A percentile compares a stretch with the other conserved stretches of the same genome.
Conservation (phyloP, 352 stramenopile genomes). For the Globisporangium splendens region DNA sequence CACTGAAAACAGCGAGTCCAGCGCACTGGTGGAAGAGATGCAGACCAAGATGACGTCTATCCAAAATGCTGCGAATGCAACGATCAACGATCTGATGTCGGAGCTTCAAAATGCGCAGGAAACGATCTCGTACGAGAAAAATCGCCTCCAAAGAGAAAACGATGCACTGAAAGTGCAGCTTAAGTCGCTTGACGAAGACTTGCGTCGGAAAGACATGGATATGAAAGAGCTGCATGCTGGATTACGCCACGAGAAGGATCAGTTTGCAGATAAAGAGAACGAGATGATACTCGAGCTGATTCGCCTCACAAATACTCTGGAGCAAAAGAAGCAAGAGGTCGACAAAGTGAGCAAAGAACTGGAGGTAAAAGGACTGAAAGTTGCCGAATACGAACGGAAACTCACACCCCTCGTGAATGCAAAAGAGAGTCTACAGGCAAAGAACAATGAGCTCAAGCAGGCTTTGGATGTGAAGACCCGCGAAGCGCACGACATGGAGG, state of each 20-base stretch:
- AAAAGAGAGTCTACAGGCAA: constrained; percentile 54
- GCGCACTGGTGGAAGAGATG: constrained; percentile 44
- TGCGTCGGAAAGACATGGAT: constrained; percentile 37
- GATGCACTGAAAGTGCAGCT: constrained; percentile 35
- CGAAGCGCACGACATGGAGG: constrained; percentile 51
- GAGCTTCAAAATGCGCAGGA: constrained; percentile 64
- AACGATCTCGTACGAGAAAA: constrained; percentile 47
- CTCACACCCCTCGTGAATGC: constrained; percentile 36
- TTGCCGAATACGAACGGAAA: constrained; percentile 60
- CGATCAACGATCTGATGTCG: constrained; percentile 66
- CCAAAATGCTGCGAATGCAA: constrained; percentile 71
- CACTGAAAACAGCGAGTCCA: constrained; percentile 34
- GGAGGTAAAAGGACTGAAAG: constrained; percentile 38
- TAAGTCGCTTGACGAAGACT: constrained; percentile 40
- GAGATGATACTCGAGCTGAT: constrained; percentile 28
- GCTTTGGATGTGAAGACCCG: constrained; percentile 43
- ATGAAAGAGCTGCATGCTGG: constrained; percentile 29
- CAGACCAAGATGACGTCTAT: constrained; percentile 68
- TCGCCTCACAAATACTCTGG: constrained; percentile 26
- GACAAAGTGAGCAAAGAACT: constrained; percentile 54
- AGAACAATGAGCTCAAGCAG: constrained; percentile 53
- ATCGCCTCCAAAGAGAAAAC: constrained; percentile 44
- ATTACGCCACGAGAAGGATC: constrained; percentile 24
- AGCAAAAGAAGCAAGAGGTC: constrained; percentile 60
- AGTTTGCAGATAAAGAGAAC: constrained; percentile 26